Percentiles rank a stretch among this genome's conserved stretches.
These are phyloP conservation scores for Apiospora phragmitis DNA, from an alignment of 2,329 filamentous ascomycete genomes.

Conservation along the genomic window DNA sequence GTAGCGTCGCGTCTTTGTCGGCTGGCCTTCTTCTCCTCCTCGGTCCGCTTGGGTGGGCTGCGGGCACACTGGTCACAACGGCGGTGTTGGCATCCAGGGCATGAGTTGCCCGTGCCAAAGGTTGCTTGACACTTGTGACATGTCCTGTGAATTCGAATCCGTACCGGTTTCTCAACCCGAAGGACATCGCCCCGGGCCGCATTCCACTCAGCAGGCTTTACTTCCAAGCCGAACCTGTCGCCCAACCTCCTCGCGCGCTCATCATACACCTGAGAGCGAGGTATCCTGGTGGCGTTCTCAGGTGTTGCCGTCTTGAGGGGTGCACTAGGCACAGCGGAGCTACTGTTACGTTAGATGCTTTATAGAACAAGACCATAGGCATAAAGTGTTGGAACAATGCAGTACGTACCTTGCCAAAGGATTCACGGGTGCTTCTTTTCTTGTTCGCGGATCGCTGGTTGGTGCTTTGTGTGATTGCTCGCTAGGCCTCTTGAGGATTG, in stretches of 20 bases:
- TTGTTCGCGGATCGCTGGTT: slow-evolving; percentile 12
- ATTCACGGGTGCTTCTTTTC: slow-evolving; percentile 16
- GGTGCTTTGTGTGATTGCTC: slow-evolving; percentile 27
- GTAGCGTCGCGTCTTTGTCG: slow-evolving; percentile 49
- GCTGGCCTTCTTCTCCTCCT: slow-evolving; percentile 54
- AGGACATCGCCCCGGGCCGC: slow-evolving; percentile 54
- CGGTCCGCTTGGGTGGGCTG: slow-evolving; percentile 66
- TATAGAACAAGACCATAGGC: background rate
- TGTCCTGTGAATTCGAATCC: slow-evolving; percentile 74
- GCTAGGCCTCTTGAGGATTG: slow-evolving; percentile 45
- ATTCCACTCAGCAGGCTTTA: slow-evolving; percentile 55
- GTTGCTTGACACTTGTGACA: slow-evolving; percentile 80
- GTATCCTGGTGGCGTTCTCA: slow-evolving; percentile 20
- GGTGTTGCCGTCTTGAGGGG: background rate
- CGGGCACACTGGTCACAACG: slow-evolving; percentile 81
- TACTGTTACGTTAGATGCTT: background rate
- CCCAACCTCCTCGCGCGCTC: slow-evolving; percentile 58
- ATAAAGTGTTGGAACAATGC: background rate
- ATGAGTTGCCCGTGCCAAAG: slow-evolving; percentile 73
- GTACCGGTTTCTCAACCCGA: slow-evolving; percentile 73
- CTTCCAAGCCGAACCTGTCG: slow-evolving; percentile 56
- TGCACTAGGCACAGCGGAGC: background rate
- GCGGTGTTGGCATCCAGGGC: slow-evolving; percentile 73
- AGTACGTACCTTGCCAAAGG: slow-evolving; percentile 8
- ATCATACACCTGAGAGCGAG: slow-evolving; percentile 52